phyloP scores from a whole-genome alignment of 176 grass and related monocot genomes.

The Metroxylon sagu region DNA sequence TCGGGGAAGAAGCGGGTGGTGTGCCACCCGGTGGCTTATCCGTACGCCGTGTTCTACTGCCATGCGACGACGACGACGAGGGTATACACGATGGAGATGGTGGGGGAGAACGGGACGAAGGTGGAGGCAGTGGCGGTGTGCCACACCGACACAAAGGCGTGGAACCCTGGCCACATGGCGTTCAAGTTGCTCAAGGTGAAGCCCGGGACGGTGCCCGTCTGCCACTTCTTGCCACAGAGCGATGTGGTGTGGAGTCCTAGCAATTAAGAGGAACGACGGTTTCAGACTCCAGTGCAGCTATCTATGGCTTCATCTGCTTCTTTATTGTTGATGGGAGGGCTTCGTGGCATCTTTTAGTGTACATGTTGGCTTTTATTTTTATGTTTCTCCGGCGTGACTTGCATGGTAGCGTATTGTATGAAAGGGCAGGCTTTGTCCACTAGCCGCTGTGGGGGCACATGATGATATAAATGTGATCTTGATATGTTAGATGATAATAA shows the following conservation, averaged over 20 bases:
- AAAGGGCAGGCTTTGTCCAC: too few relatives aligned
- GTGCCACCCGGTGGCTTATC: slow-evolving; percentile 70
- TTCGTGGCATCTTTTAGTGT: too few relatives aligned
- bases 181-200: slow-evolving; percentile 72
- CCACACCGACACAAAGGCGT: slow-evolving; percentile 64
- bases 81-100: slow-evolving; percentile 68
- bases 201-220: slow-evolving; percentile 67
- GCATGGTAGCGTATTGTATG: too few relatives aligned
- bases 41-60: slow-evolving; percentile 81
- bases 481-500: too few relatives aligned
- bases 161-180: slow-evolving; percentile 73
- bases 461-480: too few relatives aligned
- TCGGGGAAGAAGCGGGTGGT: slow-evolving; percentile 29
- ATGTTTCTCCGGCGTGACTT: too few relatives aligned
- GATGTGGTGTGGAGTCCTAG: slow-evolving; percentile 41
- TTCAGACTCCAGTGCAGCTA: too few relatives aligned
- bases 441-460: too few relatives aligned
- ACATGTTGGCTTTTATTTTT: too few relatives aligned
- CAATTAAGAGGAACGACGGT: too few relatives aligned
- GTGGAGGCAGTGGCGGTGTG: slow-evolving; percentile 69
- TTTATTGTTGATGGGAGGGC: too few relatives aligned
- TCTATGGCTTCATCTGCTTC: too few relatives aligned
- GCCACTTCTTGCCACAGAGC: slow-evolving; percentile 80
- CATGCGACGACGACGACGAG: slow-evolving; percentile 40
- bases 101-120: slow-evolving; percentile 39